Percentiles rank a stretch among this genome's conserved stretches.
Evolutionary conservation across 192 early-diverging fungal species (phyloP).

Genomic region (Coemansia sp.): DNA sequence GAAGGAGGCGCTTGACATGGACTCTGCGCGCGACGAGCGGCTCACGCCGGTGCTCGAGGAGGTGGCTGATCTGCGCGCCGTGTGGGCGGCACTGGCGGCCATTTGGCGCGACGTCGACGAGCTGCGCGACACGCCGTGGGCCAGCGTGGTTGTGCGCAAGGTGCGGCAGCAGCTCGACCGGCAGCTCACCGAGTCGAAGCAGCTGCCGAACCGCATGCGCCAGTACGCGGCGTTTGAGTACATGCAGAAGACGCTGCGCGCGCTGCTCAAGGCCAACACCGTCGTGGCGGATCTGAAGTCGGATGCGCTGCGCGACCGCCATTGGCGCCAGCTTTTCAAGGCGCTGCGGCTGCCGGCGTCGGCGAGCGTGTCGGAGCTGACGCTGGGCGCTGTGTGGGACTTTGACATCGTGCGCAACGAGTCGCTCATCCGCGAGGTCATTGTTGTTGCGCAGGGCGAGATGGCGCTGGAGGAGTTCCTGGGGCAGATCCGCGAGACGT

Average conservation of each 20-base stretch:
- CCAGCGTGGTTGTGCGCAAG: constrained; percentile 84
- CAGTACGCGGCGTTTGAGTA: constrained; percentile 97
- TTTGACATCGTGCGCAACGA: constrained; percentile 89
- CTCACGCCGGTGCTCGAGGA: constrained; percentile 90
- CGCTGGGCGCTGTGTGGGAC: constrained; percentile 95
- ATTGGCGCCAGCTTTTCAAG: constrained; percentile 96
- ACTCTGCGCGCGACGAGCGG: constrained; percentile 63
- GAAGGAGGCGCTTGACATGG: constrained; percentile 92
- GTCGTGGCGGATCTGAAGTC: constrained; percentile 90
- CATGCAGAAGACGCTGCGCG: constrained; percentile 81
- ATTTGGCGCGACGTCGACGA: constrained; percentile 86
- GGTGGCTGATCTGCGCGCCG: constrained; percentile 84
- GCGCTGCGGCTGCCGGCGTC: constrained; percentile 71
- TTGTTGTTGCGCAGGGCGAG: constrained; percentile 95
- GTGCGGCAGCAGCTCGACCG: constrained; percentile 83
- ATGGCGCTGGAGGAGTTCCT: constrained; percentile 99
- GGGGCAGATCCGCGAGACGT: constrained; percentile 86
- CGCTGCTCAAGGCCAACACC: constrained; percentile 77
- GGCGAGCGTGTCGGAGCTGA: constrained; percentile 74
- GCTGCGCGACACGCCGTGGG: constrained; percentile 87
- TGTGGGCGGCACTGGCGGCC: constrained; percentile 81
- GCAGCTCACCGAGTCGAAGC: constrained; percentile 78
- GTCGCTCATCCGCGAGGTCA: constrained; percentile 79
- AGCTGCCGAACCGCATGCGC: constrained; percentile 95
- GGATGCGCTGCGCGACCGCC: constrained; percentile 93